Evolutionary conservation across 2,329 filamentous ascomycete genomes (phyloP), one percentile per base, ranked within the genome.

Genomic region (Aschersonia sp.): DNA sequence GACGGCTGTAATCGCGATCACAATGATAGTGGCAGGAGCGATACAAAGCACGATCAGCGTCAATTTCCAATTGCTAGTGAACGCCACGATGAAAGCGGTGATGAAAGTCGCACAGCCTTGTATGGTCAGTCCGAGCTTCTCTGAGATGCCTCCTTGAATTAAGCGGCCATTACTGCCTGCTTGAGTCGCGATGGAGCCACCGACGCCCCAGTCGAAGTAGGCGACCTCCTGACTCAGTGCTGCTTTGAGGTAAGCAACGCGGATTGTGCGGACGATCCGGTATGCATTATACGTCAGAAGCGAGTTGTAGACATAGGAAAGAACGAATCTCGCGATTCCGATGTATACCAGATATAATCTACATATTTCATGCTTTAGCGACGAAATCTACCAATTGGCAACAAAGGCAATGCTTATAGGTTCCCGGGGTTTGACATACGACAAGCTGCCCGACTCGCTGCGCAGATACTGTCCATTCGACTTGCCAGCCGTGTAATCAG

Each of bases 281-380:
- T 71, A 70, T 2, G 73, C 72, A 4, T 71, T 64, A 40, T 75
- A 69, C 3, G 70, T 75, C 22, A 76, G 57, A 45, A 64, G 59
- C 4, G 61, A 55, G 44, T 66, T 66, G 56, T 68, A 66, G 14
- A 67, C 55, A 51, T 78, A 79, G 10, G 70, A 65, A 12, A 75
- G 58, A 29, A 62, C 55, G 49, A 79, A 73, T 43, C 73, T 70
- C 0, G 60, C 75, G 45, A 78, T 62, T 53, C 77, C 77, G 10
- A 80, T 63, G 51, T 78, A 79, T 30, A 79, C 64, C 53, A 79
- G 77, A 56, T 73, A 79, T 5, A 80, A 60, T 0, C 70, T 72
- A 54, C 22, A 22, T 22, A 22, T 22, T 22, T 22, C 22, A 22
- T 22, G 22, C 22, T 2, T 22, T 22, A 22, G 22, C 22, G 22